These are phyloP conservation scores for Raddia guianensis DNA, from an alignment of 176 grass and related monocot genomes.

Conservation along the genomic window DNA sequence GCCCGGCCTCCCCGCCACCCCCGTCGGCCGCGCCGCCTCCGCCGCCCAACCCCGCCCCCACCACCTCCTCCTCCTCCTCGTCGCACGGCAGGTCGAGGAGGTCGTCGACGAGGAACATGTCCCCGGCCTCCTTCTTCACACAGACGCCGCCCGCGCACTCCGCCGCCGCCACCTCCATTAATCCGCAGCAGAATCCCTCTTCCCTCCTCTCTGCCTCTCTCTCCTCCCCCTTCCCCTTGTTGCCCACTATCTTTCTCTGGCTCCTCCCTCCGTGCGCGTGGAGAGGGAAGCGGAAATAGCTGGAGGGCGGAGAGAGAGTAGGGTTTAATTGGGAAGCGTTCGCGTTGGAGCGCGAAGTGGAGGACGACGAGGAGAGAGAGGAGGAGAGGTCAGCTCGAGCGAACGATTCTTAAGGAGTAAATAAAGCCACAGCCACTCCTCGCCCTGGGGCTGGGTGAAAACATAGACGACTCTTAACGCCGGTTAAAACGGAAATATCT, in stretches of 20 bases:
- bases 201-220: background rate
- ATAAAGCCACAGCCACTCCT: constrained; percentile 62
- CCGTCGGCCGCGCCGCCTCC: background rate
- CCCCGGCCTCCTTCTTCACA: constrained; percentile 64
- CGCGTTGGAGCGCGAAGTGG: constrained; percentile 45
- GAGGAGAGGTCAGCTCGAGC: constrained; percentile 38
- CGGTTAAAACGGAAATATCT: constrained; percentile 46
- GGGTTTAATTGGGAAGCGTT: constrained; percentile 62
- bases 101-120: constrained; percentile 84
- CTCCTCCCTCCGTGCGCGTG: constrained; percentile 16
- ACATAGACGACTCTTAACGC: constrained; percentile 29
- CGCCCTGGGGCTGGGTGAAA: constrained; percentile 29
- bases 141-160: constrained; percentile 31
- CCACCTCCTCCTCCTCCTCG: constrained; percentile 57
- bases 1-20: background rate
- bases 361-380: constrained; percentile 35
- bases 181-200: constrained; percentile 9
- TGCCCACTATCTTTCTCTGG: constrained; percentile 14
- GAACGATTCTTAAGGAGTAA: constrained; percentile 70
- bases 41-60: background rate
- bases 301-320: constrained; percentile 40
- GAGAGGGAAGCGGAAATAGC: constrained; percentile 40
- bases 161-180: constrained; percentile 46
- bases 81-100: constrained; percentile 79
- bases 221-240: background rate